Conservation (phyloP, 306 rosid species). For the Medicago arabica region DNA sequence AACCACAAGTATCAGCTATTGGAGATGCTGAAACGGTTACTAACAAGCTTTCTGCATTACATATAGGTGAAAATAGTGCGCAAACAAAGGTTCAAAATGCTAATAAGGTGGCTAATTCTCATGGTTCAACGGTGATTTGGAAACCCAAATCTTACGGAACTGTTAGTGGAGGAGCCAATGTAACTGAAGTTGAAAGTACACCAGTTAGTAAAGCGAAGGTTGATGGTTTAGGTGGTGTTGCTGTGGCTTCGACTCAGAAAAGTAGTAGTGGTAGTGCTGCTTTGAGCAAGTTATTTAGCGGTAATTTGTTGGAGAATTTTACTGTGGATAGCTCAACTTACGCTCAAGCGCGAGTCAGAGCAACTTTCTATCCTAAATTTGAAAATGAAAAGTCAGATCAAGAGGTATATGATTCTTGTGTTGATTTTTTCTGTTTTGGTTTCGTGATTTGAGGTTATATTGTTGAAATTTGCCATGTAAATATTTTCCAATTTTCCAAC, state of each 20-base stretch:
- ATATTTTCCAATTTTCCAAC: neutral
- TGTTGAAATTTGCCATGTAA: conserved; percentile 11
- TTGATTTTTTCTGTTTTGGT: conserved; percentile 9
- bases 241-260: conserved; percentile 41
- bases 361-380: conserved; percentile 95
- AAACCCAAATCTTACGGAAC: conserved; percentile 73
- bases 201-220: conserved; percentile 26
- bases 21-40: conserved; percentile 53
- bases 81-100: conserved; percentile 40
- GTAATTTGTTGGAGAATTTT: conserved; percentile 64
- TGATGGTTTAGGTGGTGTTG: conserved; percentile 39
- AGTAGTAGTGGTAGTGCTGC: conserved; percentile 35
- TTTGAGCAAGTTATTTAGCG: conserved; percentile 59
- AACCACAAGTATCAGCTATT: conserved; percentile 37
- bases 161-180: conserved; percentile 52
- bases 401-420: conserved; percentile 60
- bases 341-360: conserved; percentile 67
- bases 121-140: conserved; percentile 53
- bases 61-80: conserved; percentile 49
- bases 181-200: conserved; percentile 51
- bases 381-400: conserved; percentile 95
- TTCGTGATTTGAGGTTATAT: neutral
- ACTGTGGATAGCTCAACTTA: conserved; percentile 78
- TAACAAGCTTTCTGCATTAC: conserved; percentile 51
- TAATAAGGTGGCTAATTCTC: conserved; percentile 22